A percentile compares a stretch with the other conserved stretches of the same genome.
These are phyloP conservation scores for Aspergillus ochraceus DNA, from an alignment of 2,329 filamentous ascomycete species.

Conservation along the genomic window DNA sequence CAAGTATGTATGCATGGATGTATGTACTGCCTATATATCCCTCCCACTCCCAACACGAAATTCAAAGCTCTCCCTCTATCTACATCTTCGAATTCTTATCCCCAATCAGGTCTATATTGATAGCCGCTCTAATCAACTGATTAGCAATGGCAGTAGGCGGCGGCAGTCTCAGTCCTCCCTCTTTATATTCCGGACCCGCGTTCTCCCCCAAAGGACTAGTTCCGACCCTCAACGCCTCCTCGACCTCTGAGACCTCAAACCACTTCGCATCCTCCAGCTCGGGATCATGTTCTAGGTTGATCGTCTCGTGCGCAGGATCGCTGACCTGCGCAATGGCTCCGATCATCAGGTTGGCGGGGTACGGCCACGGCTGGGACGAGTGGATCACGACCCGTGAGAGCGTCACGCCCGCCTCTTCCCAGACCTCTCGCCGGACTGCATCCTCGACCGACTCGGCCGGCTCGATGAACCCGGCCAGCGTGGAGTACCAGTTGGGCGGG, in stretches of 20 bases:
- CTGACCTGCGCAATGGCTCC: slow-evolving; percentile 81
- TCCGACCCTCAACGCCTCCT: slow-evolving; percentile 68
- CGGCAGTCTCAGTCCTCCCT: slow-evolving; percentile 77
- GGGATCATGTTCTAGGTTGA: slow-evolving; percentile 82
- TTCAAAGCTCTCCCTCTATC: not conserved
- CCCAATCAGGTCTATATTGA: slow-evolving; percentile 66
- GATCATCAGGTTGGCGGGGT: slow-evolving; percentile 82
- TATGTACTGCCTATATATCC: not conserved
- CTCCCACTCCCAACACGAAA: too few species aligned
- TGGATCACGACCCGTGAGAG: slow-evolving; percentile 79
- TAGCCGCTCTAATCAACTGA: slow-evolving; percentile 77
- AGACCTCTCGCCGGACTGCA: slow-evolving; percentile 78
- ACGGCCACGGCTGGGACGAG: slow-evolving; percentile 84
- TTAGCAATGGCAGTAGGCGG: slow-evolving; percentile 90
- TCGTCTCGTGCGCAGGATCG: slow-evolving; percentile 73
- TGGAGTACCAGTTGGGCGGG: slow-evolving; percentile 83
- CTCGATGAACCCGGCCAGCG: slow-evolving; percentile 83
- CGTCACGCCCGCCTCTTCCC: slow-evolving; percentile 78
- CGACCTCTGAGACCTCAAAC: slow-evolving; percentile 79
- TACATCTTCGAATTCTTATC: slow-evolving; percentile 54
- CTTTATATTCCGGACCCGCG: slow-evolving; percentile 66
- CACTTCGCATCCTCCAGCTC: slow-evolving; percentile 89
- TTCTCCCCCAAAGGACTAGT: slow-evolving; percentile 67
- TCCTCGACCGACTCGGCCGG: slow-evolving; percentile 84
- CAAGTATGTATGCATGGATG: not conserved